These are phyloP conservation scores for Aureobasidium lini DNA, from an alignment of 2,329 filamentous ascomycete species.

Conservation along the genomic window DNA sequence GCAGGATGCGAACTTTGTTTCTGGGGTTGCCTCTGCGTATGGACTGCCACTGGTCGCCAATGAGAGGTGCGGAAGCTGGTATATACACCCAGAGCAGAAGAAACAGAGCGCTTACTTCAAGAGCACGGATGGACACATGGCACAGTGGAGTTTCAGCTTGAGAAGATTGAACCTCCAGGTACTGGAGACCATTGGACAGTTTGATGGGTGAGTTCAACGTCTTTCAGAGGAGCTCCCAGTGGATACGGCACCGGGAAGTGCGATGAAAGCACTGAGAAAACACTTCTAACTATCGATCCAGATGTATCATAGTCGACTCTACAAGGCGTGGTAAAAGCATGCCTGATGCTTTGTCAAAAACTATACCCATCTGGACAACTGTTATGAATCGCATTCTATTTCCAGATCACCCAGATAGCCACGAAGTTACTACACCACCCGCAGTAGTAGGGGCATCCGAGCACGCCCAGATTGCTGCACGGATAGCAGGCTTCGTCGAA, in stretches of 20 bases:
- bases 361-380: slow-evolving; percentile 86
- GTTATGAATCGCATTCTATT: slow-evolving; percentile 78
- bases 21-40: slow-evolving; percentile 49
- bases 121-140: slow-evolving; percentile 88
- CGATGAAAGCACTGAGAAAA: too few relatives aligned
- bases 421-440: slow-evolving; percentile 62
- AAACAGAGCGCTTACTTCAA: slow-evolving; percentile 85
- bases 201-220: slow-evolving; percentile 53
- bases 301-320: slow-evolving; percentile 82
- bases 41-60: slow-evolving; percentile 75
- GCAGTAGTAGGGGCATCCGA: slow-evolving; percentile 67
- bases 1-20: slow-evolving; percentile 68
- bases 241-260: not conserved
- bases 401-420: slow-evolving; percentile 42
- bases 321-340: slow-evolving; percentile 90
- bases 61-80: slow-evolving; percentile 95
- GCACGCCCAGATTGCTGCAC: slow-evolving; percentile 65
- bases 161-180: slow-evolving; percentile 79
- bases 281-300: slow-evolving; percentile 22
- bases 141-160: slow-evolving; percentile 84
- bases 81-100: slow-evolving; percentile 61
- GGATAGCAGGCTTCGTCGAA: slow-evolving; percentile 50
- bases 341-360: slow-evolving; percentile 91
- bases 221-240: not conserved
- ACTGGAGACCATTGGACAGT: slow-evolving; percentile 55